Conservation (phyloP, 2,329 filamentous ascomycete species). For the Aspergillus aculeatinus region DNA sequence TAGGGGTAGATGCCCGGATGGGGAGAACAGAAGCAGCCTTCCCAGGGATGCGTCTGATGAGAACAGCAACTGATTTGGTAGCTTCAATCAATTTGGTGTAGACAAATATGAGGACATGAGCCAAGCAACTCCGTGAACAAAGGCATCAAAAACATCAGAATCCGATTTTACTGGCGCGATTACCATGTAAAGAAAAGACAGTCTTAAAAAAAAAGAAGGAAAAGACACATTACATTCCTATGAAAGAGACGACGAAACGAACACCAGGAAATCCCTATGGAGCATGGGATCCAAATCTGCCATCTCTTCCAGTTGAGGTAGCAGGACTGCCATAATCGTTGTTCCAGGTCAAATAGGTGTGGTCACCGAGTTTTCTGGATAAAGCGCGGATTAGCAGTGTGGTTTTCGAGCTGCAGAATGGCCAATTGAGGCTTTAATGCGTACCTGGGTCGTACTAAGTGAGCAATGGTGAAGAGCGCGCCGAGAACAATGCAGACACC, state of each 20-base stretch:
- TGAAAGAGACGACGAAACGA: not conserved
- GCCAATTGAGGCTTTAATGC: constrained; percentile 23
- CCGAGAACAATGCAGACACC: constrained; percentile 90
- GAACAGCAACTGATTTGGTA: not conserved
- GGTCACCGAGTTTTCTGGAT: constrained; percentile 87
- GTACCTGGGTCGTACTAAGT: constrained; percentile 86
- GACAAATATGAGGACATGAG: not conserved
- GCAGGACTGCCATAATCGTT: constrained; percentile 62
- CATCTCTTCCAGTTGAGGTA: constrained; percentile 57
- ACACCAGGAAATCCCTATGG: constrained; percentile 11
- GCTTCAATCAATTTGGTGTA: not conserved
- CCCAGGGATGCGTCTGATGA: not conserved
- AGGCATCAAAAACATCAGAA: not conserved
- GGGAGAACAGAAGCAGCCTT: not conserved
- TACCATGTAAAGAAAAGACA: not conserved
- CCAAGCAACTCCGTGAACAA: not conserved
- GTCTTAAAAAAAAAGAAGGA: not conserved
- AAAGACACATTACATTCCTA: not conserved
- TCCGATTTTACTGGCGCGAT: not conserved
- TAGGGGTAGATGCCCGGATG: constrained; percentile 14
- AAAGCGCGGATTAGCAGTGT: not conserved
- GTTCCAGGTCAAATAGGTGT: constrained; percentile 97
- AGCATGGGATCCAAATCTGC: constrained; percentile 38
- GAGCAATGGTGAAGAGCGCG: constrained; percentile 81
- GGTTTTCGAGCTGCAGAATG: not conserved